Evolutionary conservation across 139 green algal species (phyloP), one percentile per base, ranked within the genome.

Genomic region (Coelastrella sp.): DNA sequence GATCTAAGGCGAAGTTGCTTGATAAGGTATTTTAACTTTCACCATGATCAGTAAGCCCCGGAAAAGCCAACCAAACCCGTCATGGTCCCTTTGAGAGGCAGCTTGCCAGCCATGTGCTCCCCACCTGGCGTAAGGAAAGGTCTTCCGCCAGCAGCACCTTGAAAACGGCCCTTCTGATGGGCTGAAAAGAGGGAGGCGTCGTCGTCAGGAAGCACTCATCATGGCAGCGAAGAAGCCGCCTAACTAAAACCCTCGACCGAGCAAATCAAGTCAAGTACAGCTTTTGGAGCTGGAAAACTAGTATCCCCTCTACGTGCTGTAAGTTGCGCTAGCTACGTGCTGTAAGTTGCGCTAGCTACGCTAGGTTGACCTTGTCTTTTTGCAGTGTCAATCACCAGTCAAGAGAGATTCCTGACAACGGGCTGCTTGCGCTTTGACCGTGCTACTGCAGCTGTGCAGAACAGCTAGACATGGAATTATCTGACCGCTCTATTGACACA

Each of bases 111-210:
- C 68, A 76, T 76, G 17, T 76, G 19, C 19, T 25, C 7, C 68
- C 74, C 24, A 80, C 74, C 74, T 80, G 74, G 74, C 74, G 24
- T 19, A 80, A 78, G 20, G 25, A 80, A 58, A 58, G 74, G 74
- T 80, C 74, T 58, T 58, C 68, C 74, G 74, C 74, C 74, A 80
- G 74, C 74, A 59, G 6, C 74, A 80, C 8, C 68, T 76, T 14
- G n/a, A 4, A 27, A 27, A 35, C 3, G 68, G 68, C 74, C 24
- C 74, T 80, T 80, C 74, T n/a, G 14, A 17, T n/a, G 74, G 74
- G 25, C 25, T 59, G 19, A 17, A 80, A 80, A 80, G 74, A 80
- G 74, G 20, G 19, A 27, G 68, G 6, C 10, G 0, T 6, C 1
- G 15, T 24, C 6, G 68, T 4, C 15, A 19, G 10, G 17, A 25